Evolutionary conservation across 768 basidiomycete species (phyloP), one percentile per base, ranked within the genome.

Genomic region (Paxillus involutus): DNA sequence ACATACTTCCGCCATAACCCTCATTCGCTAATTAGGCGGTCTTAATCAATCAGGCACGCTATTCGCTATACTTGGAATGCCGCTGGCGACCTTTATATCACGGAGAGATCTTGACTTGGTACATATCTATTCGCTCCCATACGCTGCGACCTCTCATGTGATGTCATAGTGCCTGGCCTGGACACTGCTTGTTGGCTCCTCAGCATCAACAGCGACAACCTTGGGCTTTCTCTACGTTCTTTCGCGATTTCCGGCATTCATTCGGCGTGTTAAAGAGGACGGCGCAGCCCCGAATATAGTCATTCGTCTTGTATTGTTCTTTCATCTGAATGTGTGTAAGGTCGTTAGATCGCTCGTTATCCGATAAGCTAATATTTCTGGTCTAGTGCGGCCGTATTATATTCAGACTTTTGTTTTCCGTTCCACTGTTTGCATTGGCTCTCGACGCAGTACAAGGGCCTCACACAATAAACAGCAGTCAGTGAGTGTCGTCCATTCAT

Each of bases 231-330:
- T 91, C 52, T 87, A 83, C 57, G 86, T 92, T 21, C 79, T 91
- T 16, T 76, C 74, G 47, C 79, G 80, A 0, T 92, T 92, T 64
- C 89, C 90, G 3, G 60, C 63, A 4, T 92, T 93, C 70, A 80
- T 93, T 47, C 75, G 75, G 19, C 77, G 81, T 49, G 86, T 93
- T 55, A 88, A 85, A 65, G 73, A 75, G 4, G 89, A 86, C 56
- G 87, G 91, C 14, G 91, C 87, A 0, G 82, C 84, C 42, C 86
- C 88, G 7, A 80, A 80, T 33, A 85, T 93, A 7, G 85, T 93
- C 46, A 78, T 89, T 14, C 77, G 90, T 43, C 77, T 93, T 3
- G 73, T 82, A 24, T 89, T 83, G 4, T 93, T 91, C 64, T 89
- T 86, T 65, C 80, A 88, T 53, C 73, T 92, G 12, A 93, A 93